These are phyloP conservation scores for Vanrija humicola DNA, from an alignment of 1,284 basidiomycete genomes.

Conservation along the genomic window DNA sequence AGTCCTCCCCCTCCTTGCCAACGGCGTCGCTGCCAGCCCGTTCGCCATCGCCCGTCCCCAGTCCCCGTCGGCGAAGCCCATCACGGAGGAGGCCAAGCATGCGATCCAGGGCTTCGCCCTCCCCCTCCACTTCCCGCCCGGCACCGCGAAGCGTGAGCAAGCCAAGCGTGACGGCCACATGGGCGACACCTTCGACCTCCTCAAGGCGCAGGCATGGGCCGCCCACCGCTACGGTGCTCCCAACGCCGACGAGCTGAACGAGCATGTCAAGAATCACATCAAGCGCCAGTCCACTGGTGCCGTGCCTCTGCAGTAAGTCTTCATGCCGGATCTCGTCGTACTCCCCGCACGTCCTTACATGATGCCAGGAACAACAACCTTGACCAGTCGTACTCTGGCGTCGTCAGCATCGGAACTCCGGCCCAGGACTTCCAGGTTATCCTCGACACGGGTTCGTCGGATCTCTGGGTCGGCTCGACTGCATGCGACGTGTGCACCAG, in stretches of 20 bases:
- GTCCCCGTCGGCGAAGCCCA: background rate
- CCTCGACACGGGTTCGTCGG: constrained; percentile 59
- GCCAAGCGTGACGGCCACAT: constrained; percentile 19
- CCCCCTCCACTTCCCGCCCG: constrained; percentile 23
- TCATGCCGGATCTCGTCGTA: background rate
- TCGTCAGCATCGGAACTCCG: constrained; percentile 46
- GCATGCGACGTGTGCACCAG: constrained; percentile 19
- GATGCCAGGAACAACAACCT: constrained; percentile 36
- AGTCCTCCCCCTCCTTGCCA: constrained; percentile 18
- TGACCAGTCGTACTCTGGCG: constrained; percentile 47
- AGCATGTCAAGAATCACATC: constrained; percentile 7
- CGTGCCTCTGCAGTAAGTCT: constrained; percentile 1
- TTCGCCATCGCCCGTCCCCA: constrained; percentile 8
- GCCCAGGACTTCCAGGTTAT: constrained; percentile 56
- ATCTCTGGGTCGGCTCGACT: constrained; percentile 51
- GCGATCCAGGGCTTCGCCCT: constrained; percentile 22
- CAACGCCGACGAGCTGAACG: constrained; percentile 18
- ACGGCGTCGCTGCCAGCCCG: constrained; percentile 9
- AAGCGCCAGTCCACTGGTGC: constrained; percentile 3
- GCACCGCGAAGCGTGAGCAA: constrained; percentile 15
- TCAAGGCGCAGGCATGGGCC: constrained; percentile 32
- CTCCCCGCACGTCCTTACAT: background rate
- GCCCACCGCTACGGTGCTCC: constrained; percentile 37
- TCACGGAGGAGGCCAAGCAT: background rate
- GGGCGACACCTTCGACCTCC: constrained; percentile 24